phyloP scores from a whole-genome alignment of 768 basidiomycete genomes.

The Leccinum olivaceopallidum region DNA sequence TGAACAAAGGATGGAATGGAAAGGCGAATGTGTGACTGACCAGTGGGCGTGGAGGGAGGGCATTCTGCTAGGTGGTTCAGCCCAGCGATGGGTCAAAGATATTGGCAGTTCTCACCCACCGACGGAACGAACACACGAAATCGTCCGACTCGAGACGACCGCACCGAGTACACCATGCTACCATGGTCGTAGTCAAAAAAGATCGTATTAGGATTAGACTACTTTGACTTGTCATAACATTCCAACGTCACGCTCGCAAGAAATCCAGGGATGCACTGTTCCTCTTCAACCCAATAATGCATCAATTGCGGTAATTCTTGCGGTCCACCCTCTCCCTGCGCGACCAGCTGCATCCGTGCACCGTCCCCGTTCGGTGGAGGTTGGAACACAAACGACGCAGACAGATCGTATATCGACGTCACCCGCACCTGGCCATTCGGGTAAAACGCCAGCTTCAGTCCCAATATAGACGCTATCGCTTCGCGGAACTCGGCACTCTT shows the following conservation, averaged over 20 bases:
- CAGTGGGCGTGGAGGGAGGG: too few species aligned
- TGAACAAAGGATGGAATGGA: too few species aligned
- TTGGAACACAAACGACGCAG: slow-evolving; percentile 86
- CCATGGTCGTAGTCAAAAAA: not conserved
- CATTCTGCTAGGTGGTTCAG: too few species aligned
- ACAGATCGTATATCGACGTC: slow-evolving; percentile 87
- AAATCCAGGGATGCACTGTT: slow-evolving; percentile 87
- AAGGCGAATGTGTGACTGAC: too few species aligned
- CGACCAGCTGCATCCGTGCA: slow-evolving; percentile 70
- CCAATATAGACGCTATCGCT: slow-evolving; percentile 85
- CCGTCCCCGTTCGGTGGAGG: slow-evolving; percentile 45
- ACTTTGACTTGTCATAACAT: slow-evolving; percentile 78
- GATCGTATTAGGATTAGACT: not conserved
- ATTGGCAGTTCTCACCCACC: too few species aligned
- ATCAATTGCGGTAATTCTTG: slow-evolving; percentile 74
- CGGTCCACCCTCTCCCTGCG: slow-evolving; percentile 72
- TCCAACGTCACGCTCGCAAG: slow-evolving; percentile 87
- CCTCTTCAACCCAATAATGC: slow-evolving; percentile 83
- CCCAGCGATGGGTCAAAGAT: too few species aligned
- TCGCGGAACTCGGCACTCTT: slow-evolving; percentile 93
- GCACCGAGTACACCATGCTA: too few species aligned
- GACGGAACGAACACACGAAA: too few species aligned
- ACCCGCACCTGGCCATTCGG: slow-evolving; percentile 89
- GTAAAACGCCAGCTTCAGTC: slow-evolving; percentile 89
- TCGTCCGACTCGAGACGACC: too few species aligned